Conservation (phyloP, 164 flowering plant species). For the Nymphaea colorata region DNA sequence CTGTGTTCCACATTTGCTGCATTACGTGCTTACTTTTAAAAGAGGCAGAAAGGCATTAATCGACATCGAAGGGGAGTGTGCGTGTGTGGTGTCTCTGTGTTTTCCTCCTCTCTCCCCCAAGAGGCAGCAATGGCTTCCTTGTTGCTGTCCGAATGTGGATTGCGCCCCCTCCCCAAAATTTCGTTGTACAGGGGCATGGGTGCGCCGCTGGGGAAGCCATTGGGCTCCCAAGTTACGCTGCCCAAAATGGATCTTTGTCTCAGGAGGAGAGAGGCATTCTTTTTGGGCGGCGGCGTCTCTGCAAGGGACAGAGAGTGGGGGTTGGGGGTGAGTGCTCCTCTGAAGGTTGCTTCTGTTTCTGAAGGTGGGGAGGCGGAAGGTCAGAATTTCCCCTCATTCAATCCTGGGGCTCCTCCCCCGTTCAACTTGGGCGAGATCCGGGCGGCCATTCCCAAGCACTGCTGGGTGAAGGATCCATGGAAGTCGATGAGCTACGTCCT, state of each 20-base stretch:
- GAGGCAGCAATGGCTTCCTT: background rate
- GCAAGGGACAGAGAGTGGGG: conserved; percentile 12
- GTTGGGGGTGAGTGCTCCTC: conserved; percentile 18
- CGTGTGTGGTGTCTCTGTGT: no score
- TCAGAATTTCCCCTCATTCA: conserved; percentile 18
- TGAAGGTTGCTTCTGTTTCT: conserved; percentile 7
- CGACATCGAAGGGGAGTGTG: no score
- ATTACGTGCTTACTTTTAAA: no score
- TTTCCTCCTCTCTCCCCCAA: no score
- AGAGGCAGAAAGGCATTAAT: no score
- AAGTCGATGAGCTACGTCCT: conserved; percentile 59
- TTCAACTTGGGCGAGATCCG: conserved; percentile 64
- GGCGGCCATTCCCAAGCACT: conserved; percentile 82
- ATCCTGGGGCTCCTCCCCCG: conserved; percentile 65
- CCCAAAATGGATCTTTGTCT: conserved; percentile 2
- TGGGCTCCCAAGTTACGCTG: background rate
- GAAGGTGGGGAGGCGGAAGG: conserved; percentile 10
- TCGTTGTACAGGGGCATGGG: background rate
- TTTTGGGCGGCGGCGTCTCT: background rate
- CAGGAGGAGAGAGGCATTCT: background rate
- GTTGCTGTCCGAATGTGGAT: conserved; percentile 25
- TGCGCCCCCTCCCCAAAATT: conserved; percentile 22
- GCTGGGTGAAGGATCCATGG: conserved; percentile 86
- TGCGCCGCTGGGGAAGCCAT: background rate
- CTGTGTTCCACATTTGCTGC: no score